Evolutionary conservation across 768 basidiomycete genomes (phyloP).

Genomic region (Udeniomyces megalosporus): DNA sequence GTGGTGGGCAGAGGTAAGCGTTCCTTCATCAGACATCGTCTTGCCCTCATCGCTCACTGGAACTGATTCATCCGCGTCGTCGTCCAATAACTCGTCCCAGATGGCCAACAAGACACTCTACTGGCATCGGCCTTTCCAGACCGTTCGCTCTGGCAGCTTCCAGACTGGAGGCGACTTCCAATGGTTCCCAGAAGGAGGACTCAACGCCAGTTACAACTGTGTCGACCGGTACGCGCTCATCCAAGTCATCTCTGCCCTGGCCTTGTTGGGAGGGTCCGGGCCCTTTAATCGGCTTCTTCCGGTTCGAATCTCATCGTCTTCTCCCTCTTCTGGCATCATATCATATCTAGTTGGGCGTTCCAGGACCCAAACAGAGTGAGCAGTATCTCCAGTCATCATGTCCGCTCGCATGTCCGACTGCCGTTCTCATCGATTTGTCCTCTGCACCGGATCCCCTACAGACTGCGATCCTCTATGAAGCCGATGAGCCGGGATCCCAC

Average conservation of each 20-base stretch:
- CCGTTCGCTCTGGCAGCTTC: slow-evolving; percentile 68
- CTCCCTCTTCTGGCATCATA: too few relatives aligned
- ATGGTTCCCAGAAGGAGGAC: slow-evolving; percentile 56
- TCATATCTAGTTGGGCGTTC: slow-evolving; percentile 86
- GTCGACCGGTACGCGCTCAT: slow-evolving; percentile 43
- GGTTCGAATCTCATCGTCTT: too few relatives aligned
- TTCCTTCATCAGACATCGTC: background rate
- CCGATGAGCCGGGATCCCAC: slow-evolving; percentile 77
- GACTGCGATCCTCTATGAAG: slow-evolving; percentile 96
- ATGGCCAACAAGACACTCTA: slow-evolving; percentile 56
- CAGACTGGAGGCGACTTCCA: slow-evolving; percentile 30
- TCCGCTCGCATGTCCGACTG: too few relatives aligned
- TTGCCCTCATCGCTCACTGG: background rate
- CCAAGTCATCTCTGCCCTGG: background rate
- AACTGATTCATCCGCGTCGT: background rate
- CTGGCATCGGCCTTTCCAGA: slow-evolving; percentile 81
- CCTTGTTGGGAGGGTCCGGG: background rate
- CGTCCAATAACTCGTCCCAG: slow-evolving; percentile 19
- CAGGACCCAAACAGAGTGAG: slow-evolving; percentile 51
- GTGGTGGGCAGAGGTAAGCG: slow-evolving; percentile 68
- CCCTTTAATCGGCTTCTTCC: background rate
- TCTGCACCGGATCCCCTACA: slow-evolving; percentile 23
- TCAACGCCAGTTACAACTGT: slow-evolving; percentile 93
- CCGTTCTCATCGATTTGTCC: background rate
- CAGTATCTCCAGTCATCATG: too few relatives aligned